Evolutionary conservation across 306 rosid species (phyloP).

Genomic region (Sicyos baderoa): DNA sequence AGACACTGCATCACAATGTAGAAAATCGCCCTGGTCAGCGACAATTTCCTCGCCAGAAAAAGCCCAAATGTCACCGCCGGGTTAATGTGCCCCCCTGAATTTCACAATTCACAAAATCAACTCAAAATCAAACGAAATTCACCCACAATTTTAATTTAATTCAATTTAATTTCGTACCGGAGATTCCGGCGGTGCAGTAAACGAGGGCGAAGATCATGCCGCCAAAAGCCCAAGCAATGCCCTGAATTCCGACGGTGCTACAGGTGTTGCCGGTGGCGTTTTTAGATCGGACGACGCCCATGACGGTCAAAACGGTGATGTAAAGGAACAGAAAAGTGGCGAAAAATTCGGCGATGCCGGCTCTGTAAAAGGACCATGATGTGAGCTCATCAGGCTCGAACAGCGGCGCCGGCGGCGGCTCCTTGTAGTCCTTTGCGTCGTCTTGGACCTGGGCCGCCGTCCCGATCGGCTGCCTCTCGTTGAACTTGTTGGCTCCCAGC

Average conservation of each 20-base stretch:
- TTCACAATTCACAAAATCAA: not conserved
- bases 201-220: conserved; percentile 93
- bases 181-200: conserved; percentile 90
- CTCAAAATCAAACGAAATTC: not conserved
- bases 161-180: conserved; percentile 42
- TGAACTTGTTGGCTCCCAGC: conserved; percentile 78
- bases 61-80: conserved; percentile 74
- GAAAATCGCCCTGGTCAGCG: conserved; percentile 67
- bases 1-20: conserved; percentile 78
- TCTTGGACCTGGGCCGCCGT: conserved; percentile 65
- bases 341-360: conserved; percentile 53
- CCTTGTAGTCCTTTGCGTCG: conserved; percentile 62
- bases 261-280: conserved; percentile 28
- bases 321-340: conserved; percentile 50
- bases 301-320: conserved; percentile 45
- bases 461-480: conserved; percentile 75
- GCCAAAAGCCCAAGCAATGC: conserved; percentile 83
- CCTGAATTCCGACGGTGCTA: conserved; percentile 48
- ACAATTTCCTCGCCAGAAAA: conserved; percentile 72
- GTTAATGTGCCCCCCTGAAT: conserved; percentile 37
- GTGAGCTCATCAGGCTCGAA: conserved; percentile 70
- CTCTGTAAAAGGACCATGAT: conserved; percentile 63
- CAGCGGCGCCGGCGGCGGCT: conserved; percentile 56
- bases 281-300: conserved; percentile 28
- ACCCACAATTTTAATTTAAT: too few relatives aligned